Percentiles rank a stretch among this genome's conserved stretches.
These are phyloP conservation scores for Wickerhamiella domercqiae DNA, from an alignment of 805 yeast species.

Conservation along the genomic window DNA sequence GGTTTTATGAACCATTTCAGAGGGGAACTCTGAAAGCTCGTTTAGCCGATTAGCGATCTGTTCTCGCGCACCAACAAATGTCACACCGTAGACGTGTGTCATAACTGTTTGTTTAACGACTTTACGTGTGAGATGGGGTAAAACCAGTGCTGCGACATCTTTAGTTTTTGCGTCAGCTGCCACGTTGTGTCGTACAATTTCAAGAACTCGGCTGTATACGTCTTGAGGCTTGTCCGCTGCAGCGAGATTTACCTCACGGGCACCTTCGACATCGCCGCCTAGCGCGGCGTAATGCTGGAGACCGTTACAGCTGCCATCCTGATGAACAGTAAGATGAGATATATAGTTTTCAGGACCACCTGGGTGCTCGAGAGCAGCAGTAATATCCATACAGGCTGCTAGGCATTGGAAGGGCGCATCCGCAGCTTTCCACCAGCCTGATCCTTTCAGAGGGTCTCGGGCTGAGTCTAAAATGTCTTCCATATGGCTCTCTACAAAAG, in stretches of 20 bases:
- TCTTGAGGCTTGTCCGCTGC: slow-evolving; percentile 47
- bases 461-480: slow-evolving; percentile 33
- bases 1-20: slow-evolving; percentile 31
- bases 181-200: slow-evolving; percentile 32
- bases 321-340: slow-evolving; percentile 44
- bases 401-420: slow-evolving; percentile 53
- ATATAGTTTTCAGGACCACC: slow-evolving; percentile 34
- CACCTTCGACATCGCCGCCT: slow-evolving; percentile 57
- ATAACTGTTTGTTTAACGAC: slow-evolving; percentile 93
- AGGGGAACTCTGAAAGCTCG: slow-evolving; percentile 38
- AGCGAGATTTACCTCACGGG: slow-evolving; percentile 41
- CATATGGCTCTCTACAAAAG: slow-evolving; percentile 34
- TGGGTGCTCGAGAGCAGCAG: slow-evolving; percentile 32
- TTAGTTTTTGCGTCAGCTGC: slow-evolving; percentile 25
- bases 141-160: slow-evolving; percentile 29
- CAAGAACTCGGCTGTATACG: slow-evolving; percentile 42
- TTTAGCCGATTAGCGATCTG: slow-evolving; percentile 72
- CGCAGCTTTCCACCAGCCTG: slow-evolving; percentile 41
- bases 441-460: slow-evolving; percentile 30
- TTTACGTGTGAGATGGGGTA: slow-evolving; percentile 60
- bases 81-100: slow-evolving; percentile 97
- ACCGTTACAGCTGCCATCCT: slow-evolving; percentile 57
- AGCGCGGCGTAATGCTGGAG: slow-evolving; percentile 56
- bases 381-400: slow-evolving; percentile 39
- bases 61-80: slow-evolving; percentile 79